Percentiles rank a stretch among this genome's conserved stretches.
Conservation (phyloP, 371 early-diverging fungal species). For the Syncephalastrum racemosum region DNA sequence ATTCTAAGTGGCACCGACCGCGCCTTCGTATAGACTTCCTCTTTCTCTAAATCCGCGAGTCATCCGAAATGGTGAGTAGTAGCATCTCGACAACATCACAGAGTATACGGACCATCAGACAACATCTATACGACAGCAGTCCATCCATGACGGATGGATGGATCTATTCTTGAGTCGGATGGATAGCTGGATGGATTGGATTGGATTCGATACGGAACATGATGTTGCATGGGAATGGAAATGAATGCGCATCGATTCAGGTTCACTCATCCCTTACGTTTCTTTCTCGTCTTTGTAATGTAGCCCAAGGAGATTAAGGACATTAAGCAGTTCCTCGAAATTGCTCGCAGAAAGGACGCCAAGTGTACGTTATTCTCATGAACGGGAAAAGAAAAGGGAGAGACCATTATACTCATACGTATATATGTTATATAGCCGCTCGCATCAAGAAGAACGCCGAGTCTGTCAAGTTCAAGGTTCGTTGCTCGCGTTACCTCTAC, state of each 20-base stretch:
- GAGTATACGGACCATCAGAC: too few relatives aligned
- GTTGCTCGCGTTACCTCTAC: slow-evolving; percentile 97
- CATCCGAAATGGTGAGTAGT: slow-evolving; percentile 1
- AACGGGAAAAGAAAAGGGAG: not conserved
- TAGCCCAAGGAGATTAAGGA: slow-evolving; percentile 97
- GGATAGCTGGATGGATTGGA: too few relatives aligned
- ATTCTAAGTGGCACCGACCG: too few relatives aligned
- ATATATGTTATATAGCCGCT: slow-evolving; percentile 58
- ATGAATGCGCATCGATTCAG: too few relatives aligned
- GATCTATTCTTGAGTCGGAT: too few relatives aligned
- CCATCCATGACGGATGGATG: too few relatives aligned
- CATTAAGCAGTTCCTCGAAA: slow-evolving; percentile 97
- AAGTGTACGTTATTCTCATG: slow-evolving; percentile 53
- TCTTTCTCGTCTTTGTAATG: not conserved
- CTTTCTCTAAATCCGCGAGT: slow-evolving; percentile 18
- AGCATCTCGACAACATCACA: too few relatives aligned
- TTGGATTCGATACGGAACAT: too few relatives aligned
- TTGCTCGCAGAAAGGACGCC: slow-evolving; percentile 96
- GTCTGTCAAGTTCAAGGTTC: slow-evolving; percentile 97
- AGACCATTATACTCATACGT: not conserved
- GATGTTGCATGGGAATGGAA: too few relatives aligned
- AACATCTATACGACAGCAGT: too few relatives aligned
- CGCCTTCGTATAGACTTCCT: slow-evolving; percentile 4
- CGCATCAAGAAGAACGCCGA: slow-evolving; percentile 97
- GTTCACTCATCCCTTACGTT: too few relatives aligned